These are phyloP conservation scores for Paraphoma sp. DNA, from an alignment of 2,329 filamentous ascomycete genomes.

Conservation along the genomic window DNA sequence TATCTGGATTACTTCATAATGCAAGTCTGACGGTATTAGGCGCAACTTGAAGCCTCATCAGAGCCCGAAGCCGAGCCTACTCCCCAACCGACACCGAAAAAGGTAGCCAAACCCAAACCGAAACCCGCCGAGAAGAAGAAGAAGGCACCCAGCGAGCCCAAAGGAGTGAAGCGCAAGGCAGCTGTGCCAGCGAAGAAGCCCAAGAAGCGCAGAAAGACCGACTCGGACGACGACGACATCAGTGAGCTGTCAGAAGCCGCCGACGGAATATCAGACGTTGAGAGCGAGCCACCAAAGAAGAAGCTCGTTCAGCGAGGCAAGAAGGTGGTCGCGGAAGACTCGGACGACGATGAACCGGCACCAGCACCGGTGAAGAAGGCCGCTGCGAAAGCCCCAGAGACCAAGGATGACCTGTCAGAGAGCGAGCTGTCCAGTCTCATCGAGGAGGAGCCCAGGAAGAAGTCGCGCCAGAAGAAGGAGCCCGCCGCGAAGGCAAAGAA, in stretches of 20 bases:
- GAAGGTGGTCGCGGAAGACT: constrained; percentile 38
- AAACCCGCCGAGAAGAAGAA: constrained; percentile 32
- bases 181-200: constrained; percentile 35
- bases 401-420: constrained; percentile 52
- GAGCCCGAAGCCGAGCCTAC: neutral
- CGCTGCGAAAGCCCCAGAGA: constrained; percentile 11
- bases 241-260: constrained; percentile 23
- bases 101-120: constrained; percentile 22
- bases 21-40: neutral
- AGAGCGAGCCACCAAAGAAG: constrained; percentile 33
- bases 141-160: constrained; percentile 18
- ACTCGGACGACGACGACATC: constrained; percentile 37
- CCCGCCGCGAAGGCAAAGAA: constrained; percentile 32
- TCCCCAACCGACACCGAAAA: constrained; percentile 27
- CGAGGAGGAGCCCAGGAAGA: constrained; percentile 73
- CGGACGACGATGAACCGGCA: constrained; percentile 26
- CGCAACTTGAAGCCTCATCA: neutral
- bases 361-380: constrained; percentile 14
- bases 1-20: neutral
- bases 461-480: constrained; percentile 55
- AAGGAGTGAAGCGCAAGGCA: constrained; percentile 42
- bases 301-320: constrained; percentile 28
- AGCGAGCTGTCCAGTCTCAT: constrained; percentile 77
- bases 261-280: constrained; percentile 25
- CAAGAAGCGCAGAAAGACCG: constrained; percentile 39